Evolutionary conservation across 305 asterid species (phyloP).

Genomic region (Fraxinus velutina): DNA sequence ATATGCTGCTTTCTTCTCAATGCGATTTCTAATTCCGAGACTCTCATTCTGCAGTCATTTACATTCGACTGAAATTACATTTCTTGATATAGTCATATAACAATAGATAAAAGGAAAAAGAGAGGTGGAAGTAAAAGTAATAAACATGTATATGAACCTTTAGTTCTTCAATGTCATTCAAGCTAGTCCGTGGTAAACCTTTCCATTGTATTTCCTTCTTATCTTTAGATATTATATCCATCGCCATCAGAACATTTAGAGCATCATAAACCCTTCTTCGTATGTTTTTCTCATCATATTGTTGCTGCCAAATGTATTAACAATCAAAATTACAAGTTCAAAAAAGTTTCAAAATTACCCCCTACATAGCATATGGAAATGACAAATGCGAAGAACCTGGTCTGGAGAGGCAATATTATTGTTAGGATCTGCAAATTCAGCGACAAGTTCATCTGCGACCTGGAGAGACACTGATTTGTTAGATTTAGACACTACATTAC

Average conservation of each 20-base stretch:
- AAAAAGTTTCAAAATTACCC: constrained; percentile 8
- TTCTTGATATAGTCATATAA: not conserved
- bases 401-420: constrained; percentile 60
- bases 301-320: constrained; percentile 58
- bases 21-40: constrained; percentile 61
- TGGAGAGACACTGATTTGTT: constrained; percentile 25
- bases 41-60: constrained; percentile 64
- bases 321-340: constrained; percentile 6
- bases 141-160: constrained; percentile 48
- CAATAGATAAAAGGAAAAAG: constrained; percentile 4
- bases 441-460: constrained; percentile 99
- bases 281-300: constrained; percentile 94
- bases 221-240: constrained; percentile 97
- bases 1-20: constrained; percentile 86
- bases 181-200: constrained; percentile 86
- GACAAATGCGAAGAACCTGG: constrained; percentile 53
- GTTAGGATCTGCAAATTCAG: constrained; percentile 80
- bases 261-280: constrained; percentile 99
- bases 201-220: constrained; percentile 97
- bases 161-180: constrained; percentile 81
- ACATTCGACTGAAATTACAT: constrained; percentile 12
- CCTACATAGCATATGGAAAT: constrained; percentile 13
- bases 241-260: constrained; percentile 92
- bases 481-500: constrained; percentile 19
- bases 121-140: not conserved